Evolutionary conservation across 2,329 filamentous ascomycete genomes (phyloP), one percentile per base, ranked within the genome.

Genomic region (Purpureocillium takamizusanense): DNA sequence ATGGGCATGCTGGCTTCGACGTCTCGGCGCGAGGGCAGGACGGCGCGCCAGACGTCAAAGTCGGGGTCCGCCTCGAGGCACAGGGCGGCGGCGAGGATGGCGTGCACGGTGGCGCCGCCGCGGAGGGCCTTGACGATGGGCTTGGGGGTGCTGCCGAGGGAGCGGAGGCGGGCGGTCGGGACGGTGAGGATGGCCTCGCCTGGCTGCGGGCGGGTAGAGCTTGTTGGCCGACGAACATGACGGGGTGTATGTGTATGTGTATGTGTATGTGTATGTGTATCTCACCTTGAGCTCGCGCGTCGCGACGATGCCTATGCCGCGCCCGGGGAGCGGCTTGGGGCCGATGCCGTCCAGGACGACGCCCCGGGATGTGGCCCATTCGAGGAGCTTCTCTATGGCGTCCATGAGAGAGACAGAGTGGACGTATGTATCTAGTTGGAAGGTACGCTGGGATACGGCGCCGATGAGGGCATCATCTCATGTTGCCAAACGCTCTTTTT

Each of bases 231-330:
- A 17, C 12, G 16, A 12, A 14, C 14, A 21, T 5, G 18, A 17
- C 15, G 39, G 17, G 31, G 16, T 23, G 27, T 11, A 17, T 11
- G 31, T 35, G 16, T 23, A 8, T 28, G 21, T 11, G 31, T 23
- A n/a, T n/a, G n/a, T n/a, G n/a, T n/a, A n/a, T n/a, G n/a, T n/a
- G n/a, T n/a, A n/a, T 25, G 32, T 18, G 36, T 25, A 3, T 3
- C 46, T 51, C 62, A 85, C 84, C 63, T 82, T 65, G 43, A 92
- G 70, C 12, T 72, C 63, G 21, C 73, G 70, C 11, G 76, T 80
- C 5, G 86, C 82, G 36, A 89, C 70, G 40, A 95, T 78, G 34
- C 89, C 88, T 38, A 92, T 73, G 21, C 88, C 88, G 39, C 83
- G 72, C 2, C 80, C 83, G 6, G 80, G 74, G 13, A 94, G 78